A percentile compares a stretch with the other conserved stretches of the same genome.
Conservation (phyloP, 1,139 yeast species). For the Pichia sp. region DNA sequence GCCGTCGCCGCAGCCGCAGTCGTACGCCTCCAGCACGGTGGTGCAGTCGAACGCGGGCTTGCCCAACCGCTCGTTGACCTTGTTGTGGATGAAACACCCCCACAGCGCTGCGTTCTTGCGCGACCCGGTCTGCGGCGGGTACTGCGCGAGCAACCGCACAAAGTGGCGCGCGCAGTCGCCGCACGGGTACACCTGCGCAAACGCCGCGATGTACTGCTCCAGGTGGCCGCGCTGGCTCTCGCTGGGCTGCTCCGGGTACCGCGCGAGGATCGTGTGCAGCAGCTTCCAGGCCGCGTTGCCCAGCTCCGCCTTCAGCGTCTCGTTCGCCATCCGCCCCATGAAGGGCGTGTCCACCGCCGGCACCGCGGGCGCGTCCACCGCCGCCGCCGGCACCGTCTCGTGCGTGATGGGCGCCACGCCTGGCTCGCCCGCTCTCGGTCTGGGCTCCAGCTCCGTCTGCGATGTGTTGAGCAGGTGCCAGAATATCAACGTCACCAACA, state of each 20-base stretch:
- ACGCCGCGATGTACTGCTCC: slow-evolving; percentile 43
- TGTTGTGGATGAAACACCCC: slow-evolving; percentile 95
- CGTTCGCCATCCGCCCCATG: slow-evolving; percentile 83
- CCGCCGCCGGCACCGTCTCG: too few relatives aligned
- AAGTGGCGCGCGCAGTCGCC: slow-evolving; percentile 96
- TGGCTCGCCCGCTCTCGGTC: too few relatives aligned
- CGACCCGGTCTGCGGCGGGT: slow-evolving; percentile 79
- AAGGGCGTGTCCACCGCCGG: slow-evolving; percentile 32
- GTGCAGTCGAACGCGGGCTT: slow-evolving; percentile 80
- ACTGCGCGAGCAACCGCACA: slow-evolving; percentile 54
- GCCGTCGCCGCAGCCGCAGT: slow-evolving; percentile 90
- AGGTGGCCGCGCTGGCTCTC: slow-evolving; percentile 57
- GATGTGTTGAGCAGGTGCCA: background rate
- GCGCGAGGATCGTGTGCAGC: slow-evolving; percentile 83
- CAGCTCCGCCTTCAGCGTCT: slow-evolving; percentile 55
- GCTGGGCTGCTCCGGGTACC: slow-evolving; percentile 82
- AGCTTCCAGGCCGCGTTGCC: slow-evolving; percentile 91
- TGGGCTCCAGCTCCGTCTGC: background rate
- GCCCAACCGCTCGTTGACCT: slow-evolving; percentile 65
- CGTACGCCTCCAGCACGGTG: slow-evolving; percentile 78
- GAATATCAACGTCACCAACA: background rate
- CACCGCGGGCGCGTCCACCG: background rate
- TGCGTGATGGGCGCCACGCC: background rate
- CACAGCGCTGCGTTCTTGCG: slow-evolving; percentile 83
- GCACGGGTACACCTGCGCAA: slow-evolving; percentile 82